A percentile compares a stretch with the other conserved stretches of the same genome.
These are phyloP conservation scores for Ustilago shanxiensis DNA, from an alignment of 1,284 basidiomycete species.

Conservation along the genomic window DNA sequence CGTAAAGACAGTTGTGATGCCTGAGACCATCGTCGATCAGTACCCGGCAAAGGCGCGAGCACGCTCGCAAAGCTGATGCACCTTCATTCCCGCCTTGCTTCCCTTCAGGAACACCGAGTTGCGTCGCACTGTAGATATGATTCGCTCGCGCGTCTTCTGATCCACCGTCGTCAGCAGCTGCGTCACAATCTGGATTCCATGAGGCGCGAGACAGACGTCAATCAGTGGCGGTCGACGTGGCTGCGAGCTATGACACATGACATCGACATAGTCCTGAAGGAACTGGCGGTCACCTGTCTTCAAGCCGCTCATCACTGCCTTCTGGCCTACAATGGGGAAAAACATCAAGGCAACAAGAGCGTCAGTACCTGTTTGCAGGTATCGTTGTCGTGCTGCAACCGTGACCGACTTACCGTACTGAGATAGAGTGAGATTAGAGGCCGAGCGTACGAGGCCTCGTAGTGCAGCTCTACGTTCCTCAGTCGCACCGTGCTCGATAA, in stretches of 20 bases:
- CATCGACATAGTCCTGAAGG: conserved; percentile 50
- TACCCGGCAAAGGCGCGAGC: conserved; percentile 67
- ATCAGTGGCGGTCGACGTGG: conserved; percentile 62
- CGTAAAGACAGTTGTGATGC: too few relatives aligned
- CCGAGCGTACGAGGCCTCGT: conserved; percentile 45
- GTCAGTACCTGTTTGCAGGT: neutral
- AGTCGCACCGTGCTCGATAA: conserved; percentile 63
- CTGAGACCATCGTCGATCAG: conserved; percentile 22
- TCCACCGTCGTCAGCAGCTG: conserved; percentile 66
- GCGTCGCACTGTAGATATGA: conserved; percentile 64
- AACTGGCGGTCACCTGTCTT: conserved; percentile 54
- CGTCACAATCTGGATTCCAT: conserved; percentile 68
- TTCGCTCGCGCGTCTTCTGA: conserved; percentile 50
- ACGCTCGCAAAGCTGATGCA: conserved; percentile 68
- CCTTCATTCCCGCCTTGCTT: conserved; percentile 66
- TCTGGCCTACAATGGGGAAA: conserved; percentile 43
- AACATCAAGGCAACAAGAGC: neutral
- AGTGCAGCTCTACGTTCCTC: conserved; percentile 50
- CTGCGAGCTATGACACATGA: conserved; percentile 52
- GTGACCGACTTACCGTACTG: conserved; percentile 54
- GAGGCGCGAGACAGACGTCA: conserved; percentile 62
- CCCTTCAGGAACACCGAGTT: conserved; percentile 66
- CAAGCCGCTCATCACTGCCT: conserved; percentile 67
- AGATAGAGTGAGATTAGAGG: conserved; percentile 59
- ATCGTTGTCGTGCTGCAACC: neutral